Conservation (phyloP, 1,284 basidiomycete species). For the Tetrapyrgos nigripes region DNA sequence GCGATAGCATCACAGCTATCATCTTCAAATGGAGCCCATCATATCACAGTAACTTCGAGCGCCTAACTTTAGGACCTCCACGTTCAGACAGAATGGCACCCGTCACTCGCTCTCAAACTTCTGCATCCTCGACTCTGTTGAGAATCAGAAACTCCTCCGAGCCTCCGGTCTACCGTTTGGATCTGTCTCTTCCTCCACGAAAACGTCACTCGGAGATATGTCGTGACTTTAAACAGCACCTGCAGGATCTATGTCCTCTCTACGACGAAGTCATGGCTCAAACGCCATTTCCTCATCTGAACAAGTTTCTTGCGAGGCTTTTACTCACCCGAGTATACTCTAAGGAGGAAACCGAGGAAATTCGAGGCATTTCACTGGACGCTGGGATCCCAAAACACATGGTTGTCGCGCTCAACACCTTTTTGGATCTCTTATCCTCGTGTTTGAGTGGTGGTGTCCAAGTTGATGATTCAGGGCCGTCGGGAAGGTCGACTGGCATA, state of each 20-base stretch:
- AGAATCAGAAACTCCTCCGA: too few relatives aligned
- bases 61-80: too few relatives aligned
- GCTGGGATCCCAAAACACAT: conserved; percentile 26
- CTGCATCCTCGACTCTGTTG: too few relatives aligned
- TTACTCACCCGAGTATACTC: conserved; percentile 35
- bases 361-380: conserved; percentile 34
- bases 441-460: conserved; percentile 41
- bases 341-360: conserved; percentile 38
- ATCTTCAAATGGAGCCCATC: too few relatives aligned
- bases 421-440: conserved; percentile 42
- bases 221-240: conserved; percentile 28
- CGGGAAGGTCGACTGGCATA: conserved; percentile 23
- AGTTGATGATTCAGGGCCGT: conserved; percentile 23
- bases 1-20: too few relatives aligned
- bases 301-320: conserved; percentile 25
- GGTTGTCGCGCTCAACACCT: conserved; percentile 44
- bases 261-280: conserved; percentile 32
- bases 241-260: conserved; percentile 30
- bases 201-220: conserved; percentile 36
- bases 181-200: conserved; percentile 38
- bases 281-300: conserved; percentile 30
- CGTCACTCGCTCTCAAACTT: too few relatives aligned
- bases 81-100: too few relatives aligned
- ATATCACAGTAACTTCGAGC: too few relatives aligned
- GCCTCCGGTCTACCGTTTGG: conserved; percentile 37